A percentile compares a stretch with the other conserved stretches of the same genome.
These are phyloP conservation scores for Gnaphalium uliginosum DNA, from an alignment of 129 eudicot genomes.

Conservation along the genomic window DNA sequence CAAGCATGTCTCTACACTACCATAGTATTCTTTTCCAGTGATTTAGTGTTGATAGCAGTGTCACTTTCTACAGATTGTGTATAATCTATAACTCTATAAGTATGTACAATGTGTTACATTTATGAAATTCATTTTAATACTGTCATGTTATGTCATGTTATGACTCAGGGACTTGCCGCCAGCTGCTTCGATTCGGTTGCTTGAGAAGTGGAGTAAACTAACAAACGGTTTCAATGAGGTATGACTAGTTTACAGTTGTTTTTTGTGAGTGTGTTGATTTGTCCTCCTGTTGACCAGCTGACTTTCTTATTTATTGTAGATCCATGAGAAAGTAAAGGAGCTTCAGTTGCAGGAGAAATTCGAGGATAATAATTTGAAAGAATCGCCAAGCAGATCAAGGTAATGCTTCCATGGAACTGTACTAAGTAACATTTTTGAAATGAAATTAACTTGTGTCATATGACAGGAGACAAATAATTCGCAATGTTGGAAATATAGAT, in stretches of 20 bases:
- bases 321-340: constrained; percentile 76
- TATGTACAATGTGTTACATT: neutral
- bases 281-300: constrained; percentile 9
- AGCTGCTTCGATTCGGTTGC: constrained; percentile 54
- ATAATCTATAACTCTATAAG: too few relatives aligned
- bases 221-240: constrained; percentile 63
- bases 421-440: neutral
- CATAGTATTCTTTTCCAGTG: neutral
- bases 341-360: constrained; percentile 42
- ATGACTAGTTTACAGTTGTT: neutral
- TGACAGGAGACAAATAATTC: constrained; percentile 55
- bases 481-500: constrained; percentile 40
- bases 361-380: constrained; percentile 42
- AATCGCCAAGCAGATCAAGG: constrained; percentile 47
- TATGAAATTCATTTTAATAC: neutral
- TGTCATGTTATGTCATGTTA: constrained; percentile 6
- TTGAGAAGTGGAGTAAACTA: constrained; percentile 61
- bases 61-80: neutral
- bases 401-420: constrained; percentile 23
- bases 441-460: constrained; percentile 21
- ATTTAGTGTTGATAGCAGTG: constrained; percentile 1
- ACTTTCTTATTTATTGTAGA: constrained; percentile 39
- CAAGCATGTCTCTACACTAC: neutral
- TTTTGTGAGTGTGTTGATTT: neutral
- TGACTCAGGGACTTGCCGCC: constrained; percentile 68